phyloP scores from a whole-genome alignment of 108 stramenopile species.

The Fragilariopsis cylindrus region DNA sequence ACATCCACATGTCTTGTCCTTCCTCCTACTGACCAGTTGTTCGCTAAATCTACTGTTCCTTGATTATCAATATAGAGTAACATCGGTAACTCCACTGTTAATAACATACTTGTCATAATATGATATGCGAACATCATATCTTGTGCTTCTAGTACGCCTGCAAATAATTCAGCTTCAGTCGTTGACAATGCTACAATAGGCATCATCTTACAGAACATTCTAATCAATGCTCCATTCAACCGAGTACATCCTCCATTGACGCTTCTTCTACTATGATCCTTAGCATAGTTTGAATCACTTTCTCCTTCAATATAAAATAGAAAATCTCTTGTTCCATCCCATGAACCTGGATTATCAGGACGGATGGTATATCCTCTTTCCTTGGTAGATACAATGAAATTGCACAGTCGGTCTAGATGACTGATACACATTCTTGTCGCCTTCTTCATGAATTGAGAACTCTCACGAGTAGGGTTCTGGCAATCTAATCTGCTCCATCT shows the following conservation, averaged over 20 bases:
- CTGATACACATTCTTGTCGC: background rate
- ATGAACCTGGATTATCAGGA: background rate
- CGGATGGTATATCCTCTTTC: background rate
- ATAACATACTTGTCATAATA: conserved; percentile 16
- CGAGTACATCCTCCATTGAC: background rate
- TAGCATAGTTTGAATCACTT: conserved; percentile 3
- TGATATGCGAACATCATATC: conserved; percentile 35
- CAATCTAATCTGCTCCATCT: background rate
- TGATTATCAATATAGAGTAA: conserved; percentile 41
- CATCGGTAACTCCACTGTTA: conserved; percentile 48
- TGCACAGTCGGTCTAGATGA: background rate
- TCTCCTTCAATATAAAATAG: background rate
- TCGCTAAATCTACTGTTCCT: conserved; percentile 37
- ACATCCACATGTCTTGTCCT: conserved; percentile 39
- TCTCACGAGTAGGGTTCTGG: background rate
- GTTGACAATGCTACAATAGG: conserved; percentile 37
- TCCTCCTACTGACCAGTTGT: conserved; percentile 43
- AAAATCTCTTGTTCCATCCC: too few species aligned
- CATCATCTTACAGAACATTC: conserved; percentile 28
- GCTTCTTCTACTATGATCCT: background rate
- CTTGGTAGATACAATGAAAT: background rate
- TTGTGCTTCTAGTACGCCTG: conserved; percentile 33
- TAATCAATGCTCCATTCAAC: background rate
- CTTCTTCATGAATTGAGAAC: background rate
- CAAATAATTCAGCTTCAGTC: conserved; percentile 41